Conservation (phyloP, 1,139 yeast species). For the Yueomyces sp. region DNA sequence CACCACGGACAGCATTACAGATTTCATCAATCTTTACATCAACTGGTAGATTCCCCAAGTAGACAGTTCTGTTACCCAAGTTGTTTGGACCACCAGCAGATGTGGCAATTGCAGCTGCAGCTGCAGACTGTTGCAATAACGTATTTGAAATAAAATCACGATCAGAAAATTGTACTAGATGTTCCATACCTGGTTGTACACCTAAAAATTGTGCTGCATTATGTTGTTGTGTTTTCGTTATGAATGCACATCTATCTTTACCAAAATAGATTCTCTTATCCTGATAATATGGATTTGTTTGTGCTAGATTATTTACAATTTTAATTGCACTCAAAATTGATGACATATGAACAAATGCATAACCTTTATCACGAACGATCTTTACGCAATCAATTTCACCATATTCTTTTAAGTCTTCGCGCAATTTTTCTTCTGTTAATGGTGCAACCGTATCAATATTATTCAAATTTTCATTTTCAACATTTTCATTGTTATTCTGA, state of each 20-base stretch:
- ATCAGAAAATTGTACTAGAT: slow-evolving; percentile 70
- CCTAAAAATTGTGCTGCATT: slow-evolving; percentile 95
- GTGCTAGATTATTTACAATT: slow-evolving; percentile 58
- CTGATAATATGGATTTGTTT: slow-evolving; percentile 43
- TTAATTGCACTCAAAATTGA: slow-evolving; percentile 75
- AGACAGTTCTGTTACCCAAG: slow-evolving; percentile 84
- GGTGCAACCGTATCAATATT: slow-evolving; percentile 14
- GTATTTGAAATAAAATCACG: slow-evolving; percentile 27
- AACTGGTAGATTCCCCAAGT: slow-evolving; percentile 76
- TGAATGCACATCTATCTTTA: slow-evolving; percentile 71
- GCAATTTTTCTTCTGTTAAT: slow-evolving; percentile 45
- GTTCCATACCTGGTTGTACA: slow-evolving; percentile 81
- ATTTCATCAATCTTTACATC: slow-evolving; percentile 83
- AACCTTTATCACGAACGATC: slow-evolving; percentile 57
- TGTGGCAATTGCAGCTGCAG: slow-evolving; percentile 69
- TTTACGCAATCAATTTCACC: slow-evolving; percentile 80
- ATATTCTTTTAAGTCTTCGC: slow-evolving; percentile 53
- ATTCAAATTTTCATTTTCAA: slow-evolving; percentile 6
- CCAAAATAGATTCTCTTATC: slow-evolving; percentile 70
- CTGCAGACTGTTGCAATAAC: slow-evolving; percentile 55
- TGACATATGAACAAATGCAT: slow-evolving; percentile 81
- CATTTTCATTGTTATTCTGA: slow-evolving; percentile 1
- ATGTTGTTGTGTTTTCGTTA: slow-evolving; percentile 90
- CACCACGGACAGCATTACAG: slow-evolving; percentile 90
- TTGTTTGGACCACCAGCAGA: slow-evolving; percentile 72